These are phyloP conservation scores for Teratosphaeria gauchensis DNA, from an alignment of 2,329 filamentous ascomycete genomes.

Conservation along the genomic window DNA sequence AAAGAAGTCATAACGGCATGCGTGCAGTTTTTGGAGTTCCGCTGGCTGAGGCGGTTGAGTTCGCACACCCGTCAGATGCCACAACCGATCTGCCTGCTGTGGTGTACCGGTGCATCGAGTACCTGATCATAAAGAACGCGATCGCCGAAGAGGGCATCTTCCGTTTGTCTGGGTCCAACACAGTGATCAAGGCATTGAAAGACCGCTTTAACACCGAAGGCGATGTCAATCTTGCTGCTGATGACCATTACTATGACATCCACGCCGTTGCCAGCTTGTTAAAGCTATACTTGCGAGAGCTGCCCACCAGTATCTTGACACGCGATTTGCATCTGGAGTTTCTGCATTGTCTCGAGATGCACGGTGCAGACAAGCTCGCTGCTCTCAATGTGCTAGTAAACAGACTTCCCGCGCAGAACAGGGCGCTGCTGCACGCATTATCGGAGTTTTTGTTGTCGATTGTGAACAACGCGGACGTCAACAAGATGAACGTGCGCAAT, in stretches of 20 bases:
- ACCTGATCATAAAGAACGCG: slow-evolving; percentile 73
- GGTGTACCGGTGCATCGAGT: slow-evolving; percentile 91
- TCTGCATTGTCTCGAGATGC: slow-evolving; percentile 58
- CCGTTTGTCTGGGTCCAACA: slow-evolving; percentile 89
- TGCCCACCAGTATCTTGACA: slow-evolving; percentile 85
- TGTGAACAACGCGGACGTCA: slow-evolving; percentile 77
- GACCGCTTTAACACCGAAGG: slow-evolving; percentile 91
- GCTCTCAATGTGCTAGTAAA: slow-evolving; percentile 71
- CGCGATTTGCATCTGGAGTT: slow-evolving; percentile 86
- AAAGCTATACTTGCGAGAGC: slow-evolving; percentile 86
- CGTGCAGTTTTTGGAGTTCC: slow-evolving; percentile 70
- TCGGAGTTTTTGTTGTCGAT: slow-evolving; percentile 85
- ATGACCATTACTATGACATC: slow-evolving; percentile 84
- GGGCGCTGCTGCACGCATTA: slow-evolving; percentile 71
- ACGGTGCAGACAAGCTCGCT: slow-evolving; percentile 62
- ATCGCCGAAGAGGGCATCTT: slow-evolving; percentile 89
- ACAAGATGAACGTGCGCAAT: slow-evolving; percentile 98
- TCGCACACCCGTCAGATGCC: slow-evolving; percentile 62
- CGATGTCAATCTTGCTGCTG: slow-evolving; percentile 72
- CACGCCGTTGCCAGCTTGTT: slow-evolving; percentile 90
- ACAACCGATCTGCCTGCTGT: slow-evolving; percentile 77
- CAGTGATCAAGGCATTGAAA: slow-evolving; percentile 80
- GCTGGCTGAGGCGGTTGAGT: slow-evolving; percentile 75
- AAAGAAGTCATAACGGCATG: slow-evolving; percentile 9
- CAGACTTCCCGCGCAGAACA: slow-evolving; percentile 69